These are phyloP conservation scores for Auricularia cornea DNA, from an alignment of 768 basidiomycete genomes.

Conservation along the genomic window DNA sequence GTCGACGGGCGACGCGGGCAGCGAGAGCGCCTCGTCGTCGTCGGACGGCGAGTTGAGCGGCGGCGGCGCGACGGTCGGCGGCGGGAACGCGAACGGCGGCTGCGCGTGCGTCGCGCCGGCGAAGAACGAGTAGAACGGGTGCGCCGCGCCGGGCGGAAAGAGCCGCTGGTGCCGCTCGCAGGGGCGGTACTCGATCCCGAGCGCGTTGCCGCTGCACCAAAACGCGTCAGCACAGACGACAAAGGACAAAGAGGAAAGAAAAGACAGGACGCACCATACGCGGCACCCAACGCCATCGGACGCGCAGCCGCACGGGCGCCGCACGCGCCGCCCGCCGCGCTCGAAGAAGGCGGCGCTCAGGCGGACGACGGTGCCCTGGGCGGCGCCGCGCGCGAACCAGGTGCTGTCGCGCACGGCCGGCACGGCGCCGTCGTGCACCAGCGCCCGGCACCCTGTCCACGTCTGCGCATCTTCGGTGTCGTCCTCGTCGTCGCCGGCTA, in stretches of 20 bases:
- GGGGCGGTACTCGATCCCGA: conserved; percentile 54
- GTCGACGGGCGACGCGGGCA: too few relatives aligned
- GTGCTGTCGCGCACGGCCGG: conserved; percentile 43
- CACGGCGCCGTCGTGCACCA: conserved; percentile 50
- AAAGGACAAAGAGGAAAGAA: neutral
- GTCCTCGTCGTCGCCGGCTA: neutral
- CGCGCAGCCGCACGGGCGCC: conserved; percentile 55
- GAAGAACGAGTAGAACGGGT: neutral
- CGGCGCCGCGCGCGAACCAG: conserved; percentile 50
- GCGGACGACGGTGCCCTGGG: conserved; percentile 45
- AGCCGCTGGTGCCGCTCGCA: conserved; percentile 21
- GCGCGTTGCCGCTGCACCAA: conserved; percentile 50
- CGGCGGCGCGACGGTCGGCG: neutral
- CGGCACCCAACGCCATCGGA: conserved; percentile 63
- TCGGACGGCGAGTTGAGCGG: neutral
- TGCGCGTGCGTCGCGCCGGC: neutral
- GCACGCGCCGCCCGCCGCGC: conserved; percentile 40
- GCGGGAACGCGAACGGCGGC: neutral
- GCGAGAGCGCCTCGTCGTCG: too few relatives aligned
- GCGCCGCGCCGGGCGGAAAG: neutral
- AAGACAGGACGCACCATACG: conserved; percentile 34
- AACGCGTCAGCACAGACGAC: conserved; percentile 1
- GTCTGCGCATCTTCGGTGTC: conserved; percentile 4
- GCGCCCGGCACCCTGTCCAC: conserved; percentile 55
- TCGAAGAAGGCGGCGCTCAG: conserved; percentile 56